These are phyloP conservation scores for Fonsecaea nubica DNA, from an alignment of 2,329 filamentous ascomycete genomes.

Conservation along the genomic window DNA sequence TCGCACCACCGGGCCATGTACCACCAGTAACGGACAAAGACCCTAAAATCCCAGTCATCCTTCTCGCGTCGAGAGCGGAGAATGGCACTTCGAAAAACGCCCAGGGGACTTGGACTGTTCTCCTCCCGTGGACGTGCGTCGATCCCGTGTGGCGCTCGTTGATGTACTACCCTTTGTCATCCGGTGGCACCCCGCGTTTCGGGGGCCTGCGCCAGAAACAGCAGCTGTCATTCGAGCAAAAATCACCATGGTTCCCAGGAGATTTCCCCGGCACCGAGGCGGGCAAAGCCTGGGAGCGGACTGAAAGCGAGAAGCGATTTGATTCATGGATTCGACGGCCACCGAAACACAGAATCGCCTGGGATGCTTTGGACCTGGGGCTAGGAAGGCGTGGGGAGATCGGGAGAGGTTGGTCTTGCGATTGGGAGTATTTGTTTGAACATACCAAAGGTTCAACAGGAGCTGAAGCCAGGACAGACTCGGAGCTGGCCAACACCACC, in stretches of 20 bases:
- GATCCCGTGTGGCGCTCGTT: constrained; percentile 83
- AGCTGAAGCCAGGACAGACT: background rate
- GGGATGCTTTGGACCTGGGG: constrained; percentile 75
- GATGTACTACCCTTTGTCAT: constrained; percentile 79
- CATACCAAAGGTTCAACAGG: background rate
- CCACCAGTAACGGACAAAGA: constrained; percentile 67
- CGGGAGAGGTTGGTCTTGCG: constrained; percentile 80
- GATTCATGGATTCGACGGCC: constrained; percentile 76
- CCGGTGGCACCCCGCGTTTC: constrained; percentile 80
- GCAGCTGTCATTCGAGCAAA: constrained; percentile 82
- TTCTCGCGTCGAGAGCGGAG: constrained; percentile 58
- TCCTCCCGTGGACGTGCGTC: constrained; percentile 91
- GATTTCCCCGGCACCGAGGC: constrained; percentile 82
- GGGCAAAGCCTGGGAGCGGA: constrained; percentile 77
- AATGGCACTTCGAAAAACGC: constrained; percentile 60
- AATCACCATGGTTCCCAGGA: constrained; percentile 80
- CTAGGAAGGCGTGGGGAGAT: constrained; percentile 78
- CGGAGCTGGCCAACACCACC: background rate
- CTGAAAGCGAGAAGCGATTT: constrained; percentile 66
- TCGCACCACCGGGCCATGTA: constrained; percentile 66
- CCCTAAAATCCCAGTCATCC: constrained; percentile 76
- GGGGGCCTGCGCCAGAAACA: constrained; percentile 80
- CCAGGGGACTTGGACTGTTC: constrained; percentile 78
- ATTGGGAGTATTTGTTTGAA: constrained; percentile 74
- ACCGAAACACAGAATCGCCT: constrained; percentile 80